Evolutionary conservation across 495 filamentous ascomycete genomes (phyloP), one percentile per base, ranked within the genome.

Genomic region (Daldinia loculata): DNA sequence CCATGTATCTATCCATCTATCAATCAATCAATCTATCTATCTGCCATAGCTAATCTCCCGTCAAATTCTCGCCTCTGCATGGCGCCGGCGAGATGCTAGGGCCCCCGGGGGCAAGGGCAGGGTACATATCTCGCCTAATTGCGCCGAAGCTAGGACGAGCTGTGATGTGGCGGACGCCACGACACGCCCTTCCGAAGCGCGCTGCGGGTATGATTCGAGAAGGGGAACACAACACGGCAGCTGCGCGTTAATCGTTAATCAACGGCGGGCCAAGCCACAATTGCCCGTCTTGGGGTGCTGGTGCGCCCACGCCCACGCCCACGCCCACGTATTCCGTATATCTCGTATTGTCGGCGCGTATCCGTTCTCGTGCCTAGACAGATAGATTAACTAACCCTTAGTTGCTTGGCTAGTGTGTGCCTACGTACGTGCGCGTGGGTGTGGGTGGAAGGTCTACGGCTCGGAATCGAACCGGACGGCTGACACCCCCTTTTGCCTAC

Each of bases 391-490:
- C 9, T n/a, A 9, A 22, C 41, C 17, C 41, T 36, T 36, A 12
- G 34, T 5, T 36, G 11, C 34, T 36, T 36, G 11, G 17, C 43
- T 22, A 14, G 22, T 60, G 3, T 41, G 26, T 11, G 3, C 6
- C 14, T 30, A n/a, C 19, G 12, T 43, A 17, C 3, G 19, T 60
- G 15, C 17, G 50, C 17, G 26, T 53, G 50, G 6, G 50, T n/a
- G 50, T 8, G 4, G 29, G 6, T 34, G 32, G 32, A 34, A 34
- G 43, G 59, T 15, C 41, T 63, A n/a, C 30, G 38, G 65, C 32
- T 57, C 58, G 58, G 66, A 56, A 50, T 69, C 32, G 17, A 51
- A 64, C 61, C 51, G 66, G 27, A 22, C 38, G 57, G 51, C 50
- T 67, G 64, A 60, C 48, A 43, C 19, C 43, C 43, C 19, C 38